Evolutionary conservation across 257 asterid species (phyloP).

Genomic region (Asclepias syriaca): DNA sequence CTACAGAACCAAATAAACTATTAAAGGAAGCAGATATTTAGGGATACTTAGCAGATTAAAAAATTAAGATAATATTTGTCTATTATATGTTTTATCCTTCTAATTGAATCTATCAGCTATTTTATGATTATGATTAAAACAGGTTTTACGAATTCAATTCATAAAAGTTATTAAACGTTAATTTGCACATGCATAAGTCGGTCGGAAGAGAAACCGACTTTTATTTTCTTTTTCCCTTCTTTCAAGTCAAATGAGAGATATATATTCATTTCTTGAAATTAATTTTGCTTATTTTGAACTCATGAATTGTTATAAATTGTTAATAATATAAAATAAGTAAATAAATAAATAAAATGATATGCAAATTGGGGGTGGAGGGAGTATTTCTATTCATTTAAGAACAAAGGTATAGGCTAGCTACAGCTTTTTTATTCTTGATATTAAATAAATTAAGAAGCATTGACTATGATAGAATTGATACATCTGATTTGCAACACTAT

Average conservation of each 20-base stretch:
- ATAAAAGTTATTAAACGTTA: neutral
- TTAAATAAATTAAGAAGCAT: neutral
- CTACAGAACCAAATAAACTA: slow-evolving; percentile 14
- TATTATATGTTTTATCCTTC: slow-evolving; percentile 15
- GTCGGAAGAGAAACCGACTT: slow-evolving; percentile 34
- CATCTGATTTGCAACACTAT: slow-evolving; percentile 3
- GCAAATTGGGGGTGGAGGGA: neutral
- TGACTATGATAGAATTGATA: neutral
- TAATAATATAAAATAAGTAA: too few species aligned
- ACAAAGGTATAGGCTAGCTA: neutral
- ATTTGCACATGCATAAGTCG: slow-evolving; percentile 44
- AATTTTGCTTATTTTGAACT: neutral
- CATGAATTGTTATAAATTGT: too few species aligned
- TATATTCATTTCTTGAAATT: neutral
- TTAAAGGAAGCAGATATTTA: slow-evolving; percentile 51
- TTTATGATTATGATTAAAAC: slow-evolving; percentile 19
- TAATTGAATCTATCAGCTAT: slow-evolving; percentile 18
- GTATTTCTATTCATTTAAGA: too few species aligned
- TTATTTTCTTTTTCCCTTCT: neutral
- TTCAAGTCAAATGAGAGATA: neutral
- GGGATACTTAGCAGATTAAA: slow-evolving; percentile 53
- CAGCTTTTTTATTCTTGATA: neutral
- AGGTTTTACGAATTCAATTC: slow-evolving; percentile 5
- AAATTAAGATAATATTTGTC: slow-evolving; percentile 28
- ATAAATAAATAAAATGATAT: neutral